These are phyloP conservation scores for Parathielavia hyrcaniae DNA, from an alignment of 495 filamentous ascomycete genomes.

Conservation along the genomic window DNA sequence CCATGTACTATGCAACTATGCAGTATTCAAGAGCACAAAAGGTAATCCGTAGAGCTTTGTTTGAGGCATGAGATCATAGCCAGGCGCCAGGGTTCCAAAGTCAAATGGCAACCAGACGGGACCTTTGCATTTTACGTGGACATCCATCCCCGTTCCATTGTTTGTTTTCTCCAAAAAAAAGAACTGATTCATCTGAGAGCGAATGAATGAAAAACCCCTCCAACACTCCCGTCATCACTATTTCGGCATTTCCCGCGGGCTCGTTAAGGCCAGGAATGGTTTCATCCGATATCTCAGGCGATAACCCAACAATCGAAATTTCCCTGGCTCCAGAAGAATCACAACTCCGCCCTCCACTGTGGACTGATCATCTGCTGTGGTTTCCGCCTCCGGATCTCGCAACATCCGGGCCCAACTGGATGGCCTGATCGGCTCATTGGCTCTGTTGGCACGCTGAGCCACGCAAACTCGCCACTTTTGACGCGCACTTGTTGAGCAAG, in stretches of 20 bases:
- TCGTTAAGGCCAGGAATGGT: slow-evolving; percentile 14
- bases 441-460: background rate
- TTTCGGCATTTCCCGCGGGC: background rate
- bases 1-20: no score
- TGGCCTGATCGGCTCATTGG: slow-evolving; percentile 26
- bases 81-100: no score
- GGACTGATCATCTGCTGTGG: slow-evolving; percentile 13
- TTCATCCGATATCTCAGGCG: slow-evolving; percentile 15
- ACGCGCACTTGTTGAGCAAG: slow-evolving; percentile 21
- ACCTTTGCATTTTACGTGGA: no score
- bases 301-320: slow-evolving; percentile 19
- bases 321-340: slow-evolving; percentile 13
- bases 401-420: slow-evolving; percentile 20
- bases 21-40: no score
- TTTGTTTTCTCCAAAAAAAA: no score
- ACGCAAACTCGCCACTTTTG: slow-evolving; percentile 28
- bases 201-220: no score
- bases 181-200: no score
- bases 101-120: no score
- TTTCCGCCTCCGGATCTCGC: slow-evolving; percentile 19
- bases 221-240: no score
- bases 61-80: no score
- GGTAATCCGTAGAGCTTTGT: no score
- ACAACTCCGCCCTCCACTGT: slow-evolving; percentile 5
- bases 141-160: no score